Evolutionary conservation across 805 yeast genomes (phyloP).

Genomic region (Cyberlindnera amylophila): DNA sequence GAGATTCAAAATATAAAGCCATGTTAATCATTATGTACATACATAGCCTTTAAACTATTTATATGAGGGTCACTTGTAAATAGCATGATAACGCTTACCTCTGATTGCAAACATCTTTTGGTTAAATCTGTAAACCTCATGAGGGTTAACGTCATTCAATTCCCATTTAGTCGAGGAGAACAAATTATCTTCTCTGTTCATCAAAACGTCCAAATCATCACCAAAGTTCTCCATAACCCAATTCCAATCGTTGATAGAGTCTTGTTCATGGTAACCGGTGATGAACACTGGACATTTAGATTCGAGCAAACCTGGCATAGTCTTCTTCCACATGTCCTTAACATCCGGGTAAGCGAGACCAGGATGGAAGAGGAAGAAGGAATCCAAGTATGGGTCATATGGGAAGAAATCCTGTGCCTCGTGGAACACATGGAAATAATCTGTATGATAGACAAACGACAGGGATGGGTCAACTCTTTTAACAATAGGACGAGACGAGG

Average conservation of each 20-base stretch:
- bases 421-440: conserved; percentile 86
- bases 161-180: conserved; percentile 93
- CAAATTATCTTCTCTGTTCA: conserved; percentile 67
- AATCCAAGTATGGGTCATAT: conserved; percentile 93
- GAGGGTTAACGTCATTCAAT: conserved; percentile 86
- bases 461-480: conserved; percentile 72
- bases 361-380: conserved; percentile 93
- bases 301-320: conserved; percentile 83
- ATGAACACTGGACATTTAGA: conserved; percentile 90
- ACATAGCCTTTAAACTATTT: not conserved
- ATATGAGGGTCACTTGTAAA: conserved; percentile 29
- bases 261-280: conserved; percentile 83
- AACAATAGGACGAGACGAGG: conserved; percentile 60
- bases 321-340: conserved; percentile 75
- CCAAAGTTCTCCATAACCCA: conserved; percentile 65
- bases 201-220: conserved; percentile 75
- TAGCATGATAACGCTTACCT: conserved; percentile 95
- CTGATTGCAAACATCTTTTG: conserved; percentile 87
- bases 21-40: not conserved
- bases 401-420: conserved; percentile 95
- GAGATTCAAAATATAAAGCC: no score
- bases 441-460: conserved; percentile 78
- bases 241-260: conserved; percentile 62
- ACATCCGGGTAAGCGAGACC: conserved; percentile 84
- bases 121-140: conserved; percentile 90